Evolutionary conservation across 768 basidiomycete genomes (phyloP).

Genomic region (Amanita inopinata): DNA sequence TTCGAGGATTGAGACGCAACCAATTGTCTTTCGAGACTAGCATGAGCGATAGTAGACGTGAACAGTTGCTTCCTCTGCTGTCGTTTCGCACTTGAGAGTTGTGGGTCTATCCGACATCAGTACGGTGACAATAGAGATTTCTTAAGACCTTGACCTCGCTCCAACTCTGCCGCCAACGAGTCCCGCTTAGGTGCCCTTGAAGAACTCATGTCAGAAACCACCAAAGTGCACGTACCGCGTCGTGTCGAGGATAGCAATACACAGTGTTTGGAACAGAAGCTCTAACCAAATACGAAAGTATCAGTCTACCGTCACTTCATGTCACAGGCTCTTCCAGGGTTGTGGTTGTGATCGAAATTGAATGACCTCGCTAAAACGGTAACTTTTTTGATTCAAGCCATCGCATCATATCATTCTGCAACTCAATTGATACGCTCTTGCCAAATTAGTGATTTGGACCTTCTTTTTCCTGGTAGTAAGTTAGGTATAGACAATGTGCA

Average conservation of each 20-base stretch:
- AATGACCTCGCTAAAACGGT: no score
- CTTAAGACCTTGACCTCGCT: slow-evolving; percentile 33
- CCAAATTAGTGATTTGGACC: no score
- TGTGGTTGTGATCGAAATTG: no score
- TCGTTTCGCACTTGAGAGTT: slow-evolving; percentile 56
- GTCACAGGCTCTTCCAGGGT: no score
- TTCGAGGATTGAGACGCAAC: slow-evolving; percentile 50
- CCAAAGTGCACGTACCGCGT: no score
- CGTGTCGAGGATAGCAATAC: background rate
- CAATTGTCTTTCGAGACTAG: slow-evolving; percentile 61
- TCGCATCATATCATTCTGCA: no score
- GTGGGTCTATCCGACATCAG: slow-evolving; percentile 38
- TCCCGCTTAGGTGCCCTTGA: slow-evolving; percentile 45
- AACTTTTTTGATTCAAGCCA: no score
- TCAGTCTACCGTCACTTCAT: no score
- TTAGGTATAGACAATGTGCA: no score
- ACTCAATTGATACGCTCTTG: no score
- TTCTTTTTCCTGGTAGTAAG: no score
- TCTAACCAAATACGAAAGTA: slow-evolving; percentile 3
- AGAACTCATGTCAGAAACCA: slow-evolving; percentile 4
- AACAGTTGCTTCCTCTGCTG: slow-evolving; percentile 59
- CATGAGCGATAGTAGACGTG: slow-evolving; percentile 48
- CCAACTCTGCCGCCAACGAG: slow-evolving; percentile 57
- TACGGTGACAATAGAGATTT: background rate
- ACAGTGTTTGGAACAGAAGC: slow-evolving; percentile 3